Evolutionary conservation across 208 protist species (phyloP).

Genomic region (Histomonas meleagridis): DNA sequence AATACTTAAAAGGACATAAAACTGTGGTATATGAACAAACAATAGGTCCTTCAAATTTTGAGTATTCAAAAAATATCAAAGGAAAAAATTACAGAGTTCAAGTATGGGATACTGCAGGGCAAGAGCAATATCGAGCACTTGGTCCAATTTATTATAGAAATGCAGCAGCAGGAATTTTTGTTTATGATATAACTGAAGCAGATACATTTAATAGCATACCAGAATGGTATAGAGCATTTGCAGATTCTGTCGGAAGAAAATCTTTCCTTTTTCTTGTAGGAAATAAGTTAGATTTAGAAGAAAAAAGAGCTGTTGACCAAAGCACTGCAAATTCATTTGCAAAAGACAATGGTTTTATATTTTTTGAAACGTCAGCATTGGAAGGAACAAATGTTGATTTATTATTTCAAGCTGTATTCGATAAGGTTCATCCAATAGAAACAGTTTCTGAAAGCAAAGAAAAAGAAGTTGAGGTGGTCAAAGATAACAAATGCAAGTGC

Average conservation of each 20-base stretch:
- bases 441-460: too few species aligned
- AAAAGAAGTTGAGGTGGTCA: too few species aligned
- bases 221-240: not conserved
- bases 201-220: not conserved
- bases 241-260: too few species aligned
- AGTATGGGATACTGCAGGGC: slow-evolving; percentile 71
- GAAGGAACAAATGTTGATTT: not conserved
- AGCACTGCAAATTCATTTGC: not conserved
- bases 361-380: not conserved
- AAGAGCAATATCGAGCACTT: slow-evolving; percentile 73
- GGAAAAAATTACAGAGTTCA: slow-evolving; percentile 69
- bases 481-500: too few species aligned
- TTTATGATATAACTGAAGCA: not conserved
- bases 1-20: not conserved
- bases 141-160: slow-evolving; percentile 58
- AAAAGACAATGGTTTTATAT: not conserved
- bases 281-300: slow-evolving; percentile 5
- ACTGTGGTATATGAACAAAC: not conserved
- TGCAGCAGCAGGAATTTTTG: not conserved
- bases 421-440: too few species aligned
- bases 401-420: not conserved
- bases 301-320: not conserved
- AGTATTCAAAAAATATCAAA: not conserved
- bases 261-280: not conserved
- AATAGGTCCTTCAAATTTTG: not conserved